These are phyloP conservation scores for Monilinia aucupariae DNA, from an alignment of 2,329 filamentous ascomycete species.

Conservation along the genomic window DNA sequence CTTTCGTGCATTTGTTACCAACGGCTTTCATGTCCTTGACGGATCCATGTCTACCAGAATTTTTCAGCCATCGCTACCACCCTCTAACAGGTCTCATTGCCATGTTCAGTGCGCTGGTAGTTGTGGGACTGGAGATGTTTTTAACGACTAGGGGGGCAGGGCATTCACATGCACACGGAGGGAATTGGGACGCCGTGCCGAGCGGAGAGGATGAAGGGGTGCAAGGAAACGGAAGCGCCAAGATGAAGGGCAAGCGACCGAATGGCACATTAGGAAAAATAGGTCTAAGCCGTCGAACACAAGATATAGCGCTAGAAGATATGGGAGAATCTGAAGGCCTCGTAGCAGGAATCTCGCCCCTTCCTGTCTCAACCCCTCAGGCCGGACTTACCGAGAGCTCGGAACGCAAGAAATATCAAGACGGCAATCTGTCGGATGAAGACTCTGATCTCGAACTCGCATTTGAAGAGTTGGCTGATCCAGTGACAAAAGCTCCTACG, in stretches of 20 bases:
- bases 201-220: constrained; percentile 40
- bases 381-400: constrained; percentile 16
- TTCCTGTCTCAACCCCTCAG: constrained; percentile 49
- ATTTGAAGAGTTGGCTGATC: constrained; percentile 38
- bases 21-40: constrained; percentile 57
- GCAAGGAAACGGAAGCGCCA: constrained; percentile 29
- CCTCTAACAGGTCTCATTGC: constrained; percentile 77
- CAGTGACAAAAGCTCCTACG: neutral
- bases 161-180: constrained; percentile 52
- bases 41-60: constrained; percentile 63
- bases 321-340: constrained; percentile 49
- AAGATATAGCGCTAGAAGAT: constrained; percentile 48
- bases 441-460: constrained; percentile 54
- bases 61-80: constrained; percentile 74
- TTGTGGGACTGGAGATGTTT: constrained; percentile 84
- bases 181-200: constrained; percentile 29
- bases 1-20: constrained; percentile 67
- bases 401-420: constrained; percentile 33
- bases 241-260: constrained; percentile 24
- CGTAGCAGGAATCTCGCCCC: constrained; percentile 53
- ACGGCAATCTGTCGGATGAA: constrained; percentile 28
- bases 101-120: constrained; percentile 74
- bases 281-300: constrained; percentile 39
- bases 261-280: constrained; percentile 31
- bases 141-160: constrained; percentile 66